Evolutionary conservation across 2,329 filamentous ascomycete genomes (phyloP).

Genomic region (Canariomyces notabilis): DNA sequence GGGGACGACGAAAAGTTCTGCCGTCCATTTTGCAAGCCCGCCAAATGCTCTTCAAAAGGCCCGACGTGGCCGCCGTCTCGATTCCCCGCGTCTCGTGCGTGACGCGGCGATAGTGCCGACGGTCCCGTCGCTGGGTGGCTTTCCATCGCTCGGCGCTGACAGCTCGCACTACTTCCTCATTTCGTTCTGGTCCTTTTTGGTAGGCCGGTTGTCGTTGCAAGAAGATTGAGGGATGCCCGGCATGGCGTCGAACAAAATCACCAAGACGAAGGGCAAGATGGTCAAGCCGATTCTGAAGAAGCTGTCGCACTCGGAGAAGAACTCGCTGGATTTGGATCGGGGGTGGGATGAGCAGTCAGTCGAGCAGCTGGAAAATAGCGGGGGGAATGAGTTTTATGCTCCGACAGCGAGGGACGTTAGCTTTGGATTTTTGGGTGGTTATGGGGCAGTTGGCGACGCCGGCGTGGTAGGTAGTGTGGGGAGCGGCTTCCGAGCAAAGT

Average conservation of each 20-base stretch:
- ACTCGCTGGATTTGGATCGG: slow-evolving; percentile 57
- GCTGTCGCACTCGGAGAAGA: slow-evolving; percentile 53
- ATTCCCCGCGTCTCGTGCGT: slow-evolving; percentile 22
- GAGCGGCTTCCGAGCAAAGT: slow-evolving; percentile 32
- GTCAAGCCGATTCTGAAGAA: slow-evolving; percentile 62
- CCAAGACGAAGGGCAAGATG: slow-evolving; percentile 45
- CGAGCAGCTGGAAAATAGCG: slow-evolving; percentile 26
- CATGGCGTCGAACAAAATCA: slow-evolving; percentile 33
- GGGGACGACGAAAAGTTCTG: not conserved
- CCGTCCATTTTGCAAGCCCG: not conserved
- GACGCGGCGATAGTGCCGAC: slow-evolving; percentile 23
- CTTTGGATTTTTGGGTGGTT: slow-evolving; percentile 32
- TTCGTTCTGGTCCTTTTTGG: not conserved
- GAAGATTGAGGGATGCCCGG: slow-evolving; percentile 10
- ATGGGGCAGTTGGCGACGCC: slow-evolving; percentile 9
- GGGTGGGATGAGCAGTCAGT: slow-evolving; percentile 47
- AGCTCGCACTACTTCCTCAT: not conserved
- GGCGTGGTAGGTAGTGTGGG: slow-evolving; percentile 19
- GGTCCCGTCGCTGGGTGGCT: slow-evolving; percentile 11
- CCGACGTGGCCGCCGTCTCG: slow-evolving; percentile 20
- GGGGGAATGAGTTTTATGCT: slow-evolving; percentile 29
- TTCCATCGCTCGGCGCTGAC: slow-evolving; percentile 10
- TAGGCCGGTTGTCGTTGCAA: not conserved
- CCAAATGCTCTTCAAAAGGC: slow-evolving; percentile 10
- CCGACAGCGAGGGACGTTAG: slow-evolving; percentile 39